These are phyloP conservation scores for Symbiodinium natans DNA, from an alignment of 73 alveolate genomes.

Conservation along the genomic window DNA sequence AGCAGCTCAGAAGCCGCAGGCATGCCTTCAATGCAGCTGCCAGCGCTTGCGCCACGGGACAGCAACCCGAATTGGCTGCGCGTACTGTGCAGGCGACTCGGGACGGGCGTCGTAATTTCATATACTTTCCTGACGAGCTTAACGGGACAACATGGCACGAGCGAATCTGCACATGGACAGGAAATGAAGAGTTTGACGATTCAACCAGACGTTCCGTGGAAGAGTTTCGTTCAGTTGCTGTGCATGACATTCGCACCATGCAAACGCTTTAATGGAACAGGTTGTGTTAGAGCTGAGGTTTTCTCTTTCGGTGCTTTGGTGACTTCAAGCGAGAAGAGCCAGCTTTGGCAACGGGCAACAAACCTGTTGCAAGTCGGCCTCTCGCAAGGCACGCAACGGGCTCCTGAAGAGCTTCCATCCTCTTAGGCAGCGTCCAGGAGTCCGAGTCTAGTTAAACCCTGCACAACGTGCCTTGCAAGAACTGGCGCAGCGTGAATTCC, in stretches of 20 bases:
- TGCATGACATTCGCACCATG: no score
- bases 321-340: slow-evolving; percentile 45
- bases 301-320: slow-evolving; percentile 45
- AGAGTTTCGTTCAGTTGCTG: background rate
- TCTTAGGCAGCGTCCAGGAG: no score
- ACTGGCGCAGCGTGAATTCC: no score
- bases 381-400: background rate
- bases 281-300: background rate
- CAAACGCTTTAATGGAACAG: no score
- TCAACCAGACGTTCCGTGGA: slow-evolving; percentile 28
- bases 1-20: background rate
- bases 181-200: slow-evolving; percentile 18
- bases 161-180: background rate
- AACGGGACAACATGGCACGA: background rate
- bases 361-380: background rate
- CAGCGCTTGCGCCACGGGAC: slow-evolving; percentile 59
- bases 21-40: slow-evolving; percentile 41
- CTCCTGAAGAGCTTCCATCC: no score
- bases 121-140: background rate
- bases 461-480: no score
- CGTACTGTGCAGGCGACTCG: background rate
- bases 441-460: no score
- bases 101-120: no score
- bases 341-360: slow-evolving; percentile 54
- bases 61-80: slow-evolving; percentile 52